Conservation (phyloP, 495 filamentous ascomycete species). For the Hypoxylon fragiforme region DNA sequence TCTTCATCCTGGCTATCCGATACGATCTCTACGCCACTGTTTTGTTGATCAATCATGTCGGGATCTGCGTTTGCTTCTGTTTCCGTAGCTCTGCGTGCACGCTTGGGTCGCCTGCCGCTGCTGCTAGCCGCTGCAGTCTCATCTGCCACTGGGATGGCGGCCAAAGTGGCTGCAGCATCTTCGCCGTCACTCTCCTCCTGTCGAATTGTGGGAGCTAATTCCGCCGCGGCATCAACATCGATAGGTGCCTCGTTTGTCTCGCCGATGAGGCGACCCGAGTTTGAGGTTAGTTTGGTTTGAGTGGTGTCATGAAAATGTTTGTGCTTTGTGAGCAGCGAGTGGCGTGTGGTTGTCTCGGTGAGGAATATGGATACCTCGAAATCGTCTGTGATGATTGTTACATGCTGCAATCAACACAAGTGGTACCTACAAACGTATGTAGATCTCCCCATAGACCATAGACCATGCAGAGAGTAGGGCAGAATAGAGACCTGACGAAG, state of each 20-base stretch:
- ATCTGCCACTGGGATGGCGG: conserved; percentile 48
- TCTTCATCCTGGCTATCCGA: conserved; percentile 32
- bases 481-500: not conserved
- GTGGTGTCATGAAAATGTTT: conserved; percentile 67
- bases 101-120: conserved; percentile 35
- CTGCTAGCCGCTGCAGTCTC: conserved; percentile 34
- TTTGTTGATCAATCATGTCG: conserved; percentile 14
- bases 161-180: conserved; percentile 46
- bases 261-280: conserved; percentile 60
- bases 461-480: conserved; percentile 6
- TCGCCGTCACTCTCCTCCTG: conserved; percentile 46
- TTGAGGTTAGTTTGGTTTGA: conserved; percentile 58
- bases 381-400: conserved; percentile 64
- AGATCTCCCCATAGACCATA: conserved; percentile 14
- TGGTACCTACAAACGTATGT: not conserved
- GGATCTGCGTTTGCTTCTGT: conserved; percentile 34
- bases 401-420: conserved; percentile 29
- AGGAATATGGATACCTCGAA: conserved; percentile 95
- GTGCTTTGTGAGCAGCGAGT: conserved; percentile 82
- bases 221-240: conserved; percentile 48
- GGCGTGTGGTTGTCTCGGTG: conserved; percentile 82
- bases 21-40: conserved; percentile 25
- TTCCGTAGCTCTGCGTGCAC: conserved; percentile 35
- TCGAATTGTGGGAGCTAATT: conserved; percentile 24
- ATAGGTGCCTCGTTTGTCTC: conserved; percentile 55